Base-by-base conservation (phyloP, 2,329 filamentous ascomycete genomes). In the Clonostachys chloroleuca region DNA sequence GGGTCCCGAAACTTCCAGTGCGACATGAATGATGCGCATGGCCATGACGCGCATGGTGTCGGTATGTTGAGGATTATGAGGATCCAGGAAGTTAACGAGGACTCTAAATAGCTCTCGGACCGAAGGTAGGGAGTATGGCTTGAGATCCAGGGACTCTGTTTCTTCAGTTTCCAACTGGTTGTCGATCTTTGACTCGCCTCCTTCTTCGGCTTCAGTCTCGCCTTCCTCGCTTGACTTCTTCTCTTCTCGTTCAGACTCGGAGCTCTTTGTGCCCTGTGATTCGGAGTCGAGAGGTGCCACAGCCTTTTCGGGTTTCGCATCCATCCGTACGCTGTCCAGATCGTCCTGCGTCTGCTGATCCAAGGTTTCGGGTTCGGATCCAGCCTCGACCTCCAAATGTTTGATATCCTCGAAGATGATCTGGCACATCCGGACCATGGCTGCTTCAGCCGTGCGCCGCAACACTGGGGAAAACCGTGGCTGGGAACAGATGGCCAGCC, bases 361-460 rank as follows among this genome's bases (percentile, higher is more conserved):
- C 48, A 88, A 67, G 5, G 79, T 79, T 35, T 84, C 80, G 7
- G 80, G 68, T 51, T 87, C 82, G 36, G 86, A 80, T 12, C 83
- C 83, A 18, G 84, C 80, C 60, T 92, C 86, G 42, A 88, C 78
- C 57, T 95, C 89, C 8, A 97, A 73, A 53, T 92, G 84, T 65
- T 95, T 96, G 45, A 99, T 72, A 50, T 95, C 85, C 65, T 92
- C 88, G 63, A 99, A 99, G 58, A 99, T 96, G 54, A 96, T 91
- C 68, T 99, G 94, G 62, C 94, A 97, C 94, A 99, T 99, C 55
- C 90, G 89, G 42, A 97, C 89, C 92, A 99, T 96, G 47, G 91
- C 87, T 60, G 95, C 94, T 67, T 99, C 94, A 3, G 94, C 94
- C 17, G 92, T 95, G 53, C 92, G 81, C 53, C 92, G 83, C 47